Percentiles rank a stretch among this genome's conserved stretches.
phyloP scores from a whole-genome alignment of 768 basidiomycete genomes.

The Chiua virens region DNA sequence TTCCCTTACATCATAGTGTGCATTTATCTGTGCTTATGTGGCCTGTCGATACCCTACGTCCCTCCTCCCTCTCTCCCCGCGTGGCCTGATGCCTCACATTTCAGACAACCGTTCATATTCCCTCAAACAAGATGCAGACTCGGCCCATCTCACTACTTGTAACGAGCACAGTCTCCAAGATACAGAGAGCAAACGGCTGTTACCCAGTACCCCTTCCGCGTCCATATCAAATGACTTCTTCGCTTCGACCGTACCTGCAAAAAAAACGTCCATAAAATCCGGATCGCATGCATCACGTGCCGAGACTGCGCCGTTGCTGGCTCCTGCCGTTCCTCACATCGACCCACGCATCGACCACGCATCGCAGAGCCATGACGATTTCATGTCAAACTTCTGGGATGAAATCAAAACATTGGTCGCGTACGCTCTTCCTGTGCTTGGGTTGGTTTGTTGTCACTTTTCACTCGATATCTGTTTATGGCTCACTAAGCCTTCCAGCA shows the following conservation, averaged over 20 bases:
- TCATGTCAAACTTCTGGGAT: background rate
- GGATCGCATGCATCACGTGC: slow-evolving; percentile 7
- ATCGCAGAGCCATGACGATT: slow-evolving; percentile 16
- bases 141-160: too few species aligned
- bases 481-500: slow-evolving; percentile 37
- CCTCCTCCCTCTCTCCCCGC: too few species aligned
- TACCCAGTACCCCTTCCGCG: too few species aligned
- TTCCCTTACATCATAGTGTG: too few species aligned
- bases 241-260: background rate
- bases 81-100: too few species aligned
- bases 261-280: slow-evolving; percentile 1
- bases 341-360: slow-evolving; percentile 30
- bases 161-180: too few species aligned
- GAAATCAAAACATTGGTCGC: slow-evolving; percentile 45
- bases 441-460: slow-evolving; percentile 44
- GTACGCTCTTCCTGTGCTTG: slow-evolving; percentile 74
- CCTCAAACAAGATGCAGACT: too few species aligned
- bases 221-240: too few species aligned
- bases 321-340: slow-evolving; percentile 23
- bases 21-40: too few species aligned
- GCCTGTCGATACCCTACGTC: too few species aligned
- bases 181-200: too few species aligned
- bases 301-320: slow-evolving; percentile 61
- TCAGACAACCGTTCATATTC: too few species aligned
- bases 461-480: background rate